A percentile compares a stretch with the other conserved stretches of the same genome.
Conservation (phyloP, 1,284 basidiomycete genomes). For the Heterobasidion parviporum region DNA sequence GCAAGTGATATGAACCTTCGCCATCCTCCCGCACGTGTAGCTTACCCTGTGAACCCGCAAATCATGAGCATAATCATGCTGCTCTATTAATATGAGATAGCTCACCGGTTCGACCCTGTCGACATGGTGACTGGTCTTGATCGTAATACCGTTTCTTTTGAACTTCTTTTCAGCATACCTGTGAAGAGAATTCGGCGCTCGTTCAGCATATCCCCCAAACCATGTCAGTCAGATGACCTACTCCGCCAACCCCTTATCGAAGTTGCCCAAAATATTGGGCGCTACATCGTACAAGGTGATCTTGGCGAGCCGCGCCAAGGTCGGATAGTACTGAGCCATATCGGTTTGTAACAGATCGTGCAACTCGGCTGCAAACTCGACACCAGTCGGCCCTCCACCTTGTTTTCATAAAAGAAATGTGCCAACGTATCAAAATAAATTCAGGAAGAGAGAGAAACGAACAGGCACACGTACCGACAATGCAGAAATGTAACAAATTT, state of each 20-base stretch:
- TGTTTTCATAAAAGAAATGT: background rate
- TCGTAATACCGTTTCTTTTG: slow-evolving; percentile 1
- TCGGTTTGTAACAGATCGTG: slow-evolving; percentile 80
- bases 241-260: slow-evolving; percentile 64
- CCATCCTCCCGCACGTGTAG: slow-evolving; percentile 58
- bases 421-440: background rate
- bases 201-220: slow-evolving; percentile 3
- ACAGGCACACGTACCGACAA: slow-evolving; percentile 53
- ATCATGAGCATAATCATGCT: background rate
- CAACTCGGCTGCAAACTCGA: slow-evolving; percentile 83
- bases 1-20: slow-evolving; percentile 31
- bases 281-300: slow-evolving; percentile 80
- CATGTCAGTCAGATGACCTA: slow-evolving; percentile 22
- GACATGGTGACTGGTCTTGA: slow-evolving; percentile 67
- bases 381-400: slow-evolving; percentile 73
- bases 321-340: slow-evolving; percentile 57
- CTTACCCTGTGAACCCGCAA: slow-evolving; percentile 31
- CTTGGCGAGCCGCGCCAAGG: slow-evolving; percentile 50
- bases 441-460: background rate
- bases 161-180: slow-evolving; percentile 6
- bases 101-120: slow-evolving; percentile 63
- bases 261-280: slow-evolving; percentile 73
- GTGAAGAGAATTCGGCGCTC: background rate
- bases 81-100: slow-evolving; percentile 11
- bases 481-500: slow-evolving; percentile 69